Evolutionary conservation across 2,329 filamentous ascomycete genomes (phyloP).

Genomic region (Acephala macrosclerotiorum): DNA sequence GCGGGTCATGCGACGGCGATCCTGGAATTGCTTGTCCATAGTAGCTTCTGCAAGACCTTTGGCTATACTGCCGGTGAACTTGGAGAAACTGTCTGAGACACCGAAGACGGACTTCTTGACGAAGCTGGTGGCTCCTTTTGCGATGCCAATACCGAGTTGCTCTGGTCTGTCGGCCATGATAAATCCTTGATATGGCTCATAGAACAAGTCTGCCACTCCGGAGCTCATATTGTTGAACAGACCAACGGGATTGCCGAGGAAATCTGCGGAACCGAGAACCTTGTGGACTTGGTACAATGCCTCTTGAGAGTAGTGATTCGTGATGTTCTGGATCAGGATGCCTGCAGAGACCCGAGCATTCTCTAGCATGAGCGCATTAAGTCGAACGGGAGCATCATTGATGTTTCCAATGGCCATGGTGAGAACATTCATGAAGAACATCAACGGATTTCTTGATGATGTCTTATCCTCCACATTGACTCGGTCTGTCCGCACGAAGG

Average conservation of each 20-base stretch:
- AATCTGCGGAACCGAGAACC: conserved; percentile 95
- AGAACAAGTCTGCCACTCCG: conserved; percentile 97
- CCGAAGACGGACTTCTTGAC: conserved; percentile 99
- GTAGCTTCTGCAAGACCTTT: conserved; percentile 96
- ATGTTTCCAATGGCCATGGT: conserved; percentile 99
- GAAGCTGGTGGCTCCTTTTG: conserved; percentile 95
- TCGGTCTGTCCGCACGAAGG: conserved; percentile 94
- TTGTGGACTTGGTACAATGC: conserved; percentile 96
- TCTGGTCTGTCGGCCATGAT: conserved; percentile 96
- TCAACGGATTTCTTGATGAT: conserved; percentile 88
- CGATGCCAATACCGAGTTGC: conserved; percentile 92
- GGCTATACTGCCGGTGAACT: conserved; percentile 95
- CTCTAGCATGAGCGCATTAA: conserved; percentile 93
- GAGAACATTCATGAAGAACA: conserved; percentile 98
- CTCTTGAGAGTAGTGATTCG: conserved; percentile 96
- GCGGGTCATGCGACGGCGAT: conserved; percentile 90
- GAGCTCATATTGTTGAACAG: conserved; percentile 99
- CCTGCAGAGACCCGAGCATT: conserved; percentile 91
- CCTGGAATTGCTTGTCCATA: conserved; percentile 98
- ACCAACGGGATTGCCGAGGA: conserved; percentile 95
- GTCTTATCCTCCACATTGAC: conserved; percentile 97
- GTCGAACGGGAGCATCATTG: conserved; percentile 93
- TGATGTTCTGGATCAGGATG: conserved; percentile 84
- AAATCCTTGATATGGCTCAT: conserved; percentile 97
- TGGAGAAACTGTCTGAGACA: conserved; percentile 95